Conservation (phyloP, 2,329 filamentous ascomycete genomes). For the Aschersonia sp. region DNA sequence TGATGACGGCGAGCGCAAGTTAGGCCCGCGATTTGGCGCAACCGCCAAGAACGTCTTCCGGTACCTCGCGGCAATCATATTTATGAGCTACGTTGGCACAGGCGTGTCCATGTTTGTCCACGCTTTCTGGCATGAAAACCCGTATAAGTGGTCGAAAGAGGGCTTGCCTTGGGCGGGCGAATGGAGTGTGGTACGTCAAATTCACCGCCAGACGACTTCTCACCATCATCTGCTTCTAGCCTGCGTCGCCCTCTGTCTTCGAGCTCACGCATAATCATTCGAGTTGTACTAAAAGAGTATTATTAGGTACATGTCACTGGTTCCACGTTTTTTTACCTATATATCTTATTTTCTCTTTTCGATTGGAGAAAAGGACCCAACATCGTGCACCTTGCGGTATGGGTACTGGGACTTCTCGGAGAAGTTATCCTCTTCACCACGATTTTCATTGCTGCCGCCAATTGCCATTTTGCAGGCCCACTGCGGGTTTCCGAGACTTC, state of each 20-base stretch:
- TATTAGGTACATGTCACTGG: conserved; percentile 72
- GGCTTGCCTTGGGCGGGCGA: conserved; percentile 62
- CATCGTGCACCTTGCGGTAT: conserved; percentile 64
- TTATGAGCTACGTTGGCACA: conserved; percentile 64
- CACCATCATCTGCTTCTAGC: background rate
- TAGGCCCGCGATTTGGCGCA: conserved; percentile 43
- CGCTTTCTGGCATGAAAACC: conserved; percentile 38
- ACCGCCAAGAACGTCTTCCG: conserved; percentile 58
- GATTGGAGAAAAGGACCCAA: conserved; percentile 74
- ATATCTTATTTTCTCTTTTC: conserved; percentile 74
- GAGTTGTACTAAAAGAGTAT: too few species aligned
- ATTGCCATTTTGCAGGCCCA: conserved; percentile 44
- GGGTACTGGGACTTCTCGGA: conserved; percentile 56
- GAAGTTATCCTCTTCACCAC: conserved; percentile 59
- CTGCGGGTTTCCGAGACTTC: conserved; percentile 12
- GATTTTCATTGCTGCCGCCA: conserved; percentile 53
- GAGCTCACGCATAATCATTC: too few species aligned
- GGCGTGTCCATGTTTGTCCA: conserved; percentile 60
- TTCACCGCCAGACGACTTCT: background rate
- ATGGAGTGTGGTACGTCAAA: conserved; percentile 50
- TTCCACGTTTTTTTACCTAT: conserved; percentile 73
- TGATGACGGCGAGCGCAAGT: conserved; percentile 27
- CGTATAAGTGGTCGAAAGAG: conserved; percentile 21
- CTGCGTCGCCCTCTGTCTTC: too few species aligned
- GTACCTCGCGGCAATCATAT: conserved; percentile 54